A percentile compares a stretch with the other conserved stretches of the same genome.
Evolutionary conservation across 2,329 filamentous ascomycete species (phyloP).

Genomic region (Xylariaceae sp.): DNA sequence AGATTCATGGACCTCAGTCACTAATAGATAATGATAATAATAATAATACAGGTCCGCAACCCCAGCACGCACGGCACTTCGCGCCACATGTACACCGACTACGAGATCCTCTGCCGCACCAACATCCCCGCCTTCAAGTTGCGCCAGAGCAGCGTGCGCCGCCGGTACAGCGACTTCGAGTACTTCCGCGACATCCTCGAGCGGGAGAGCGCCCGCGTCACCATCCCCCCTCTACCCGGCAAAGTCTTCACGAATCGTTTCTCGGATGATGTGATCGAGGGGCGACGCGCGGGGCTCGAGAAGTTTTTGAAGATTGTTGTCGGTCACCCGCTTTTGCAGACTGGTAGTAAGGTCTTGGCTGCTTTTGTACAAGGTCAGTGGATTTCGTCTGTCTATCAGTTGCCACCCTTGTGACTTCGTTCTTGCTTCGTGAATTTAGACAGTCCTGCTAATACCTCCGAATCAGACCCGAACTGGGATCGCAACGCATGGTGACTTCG

Average conservation of each 20-base stretch:
- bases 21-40: no score
- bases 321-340: conserved; percentile 92
- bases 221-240: conserved; percentile 89
- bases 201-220: conserved; percentile 88
- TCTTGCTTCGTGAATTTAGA: not conserved
- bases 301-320: conserved; percentile 97
- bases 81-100: conserved; percentile 96
- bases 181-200: conserved; percentile 98
- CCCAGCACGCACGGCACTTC: conserved; percentile 93
- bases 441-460: conserved; percentile 7
- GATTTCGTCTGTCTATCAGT: conserved; percentile 5
- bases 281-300: conserved; percentile 84
- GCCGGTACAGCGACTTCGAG: conserved; percentile 97
- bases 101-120: conserved; percentile 95
- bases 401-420: not conserved
- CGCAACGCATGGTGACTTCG: conserved; percentile 74
- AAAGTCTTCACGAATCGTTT: conserved; percentile 99
- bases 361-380: conserved; percentile 89
- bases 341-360: conserved; percentile 92
- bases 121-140: conserved; percentile 99
- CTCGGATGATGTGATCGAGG: conserved; percentile 97
- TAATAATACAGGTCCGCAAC: conserved; percentile 68
- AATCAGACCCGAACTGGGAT: conserved; percentile 79
- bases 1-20: no score
- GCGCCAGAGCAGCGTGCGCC: conserved; percentile 79